Conservation (phyloP, 768 basidiomycete species). For the Suillus placidus region DNA sequence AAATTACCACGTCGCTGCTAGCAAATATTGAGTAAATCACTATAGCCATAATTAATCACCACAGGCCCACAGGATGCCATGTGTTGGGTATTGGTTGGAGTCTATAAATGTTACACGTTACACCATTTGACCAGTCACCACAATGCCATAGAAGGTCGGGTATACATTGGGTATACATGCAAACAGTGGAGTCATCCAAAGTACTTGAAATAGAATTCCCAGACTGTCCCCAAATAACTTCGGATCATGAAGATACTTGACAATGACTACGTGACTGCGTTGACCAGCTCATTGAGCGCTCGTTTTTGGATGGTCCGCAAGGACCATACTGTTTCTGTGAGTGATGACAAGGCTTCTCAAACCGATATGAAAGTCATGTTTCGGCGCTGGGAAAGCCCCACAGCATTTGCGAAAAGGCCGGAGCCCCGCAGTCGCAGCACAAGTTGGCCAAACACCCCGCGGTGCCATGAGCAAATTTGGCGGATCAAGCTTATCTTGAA, state of each 20-base stretch:
- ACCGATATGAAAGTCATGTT: not conserved
- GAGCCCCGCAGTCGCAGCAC: not conserved
- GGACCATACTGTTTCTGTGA: not conserved
- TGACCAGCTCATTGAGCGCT: not conserved
- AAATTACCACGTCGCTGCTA: conserved; percentile 5
- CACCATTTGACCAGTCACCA: not conserved
- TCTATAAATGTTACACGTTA: not conserved
- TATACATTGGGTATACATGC: not conserved
- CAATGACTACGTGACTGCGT: conserved; percentile 1
- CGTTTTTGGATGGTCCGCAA: not conserved
- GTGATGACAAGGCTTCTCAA: not conserved
- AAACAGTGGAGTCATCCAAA: not conserved
- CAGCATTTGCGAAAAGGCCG: not conserved
- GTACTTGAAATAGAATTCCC: conserved; percentile 1
- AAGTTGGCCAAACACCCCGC: not conserved
- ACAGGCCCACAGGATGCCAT: not conserved
- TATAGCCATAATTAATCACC: not conserved
- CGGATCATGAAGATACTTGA: conserved; percentile 1
- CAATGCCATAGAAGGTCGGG: not conserved
- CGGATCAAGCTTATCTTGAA: conserved; percentile 17
- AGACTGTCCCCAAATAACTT: conserved; percentile 1
- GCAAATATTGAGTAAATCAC: not conserved
- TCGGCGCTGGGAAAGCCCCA: not conserved
- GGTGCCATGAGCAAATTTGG: conserved; percentile 4
- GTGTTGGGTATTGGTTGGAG: conserved; percentile 1